Conservation (phyloP, 306 rosid genomes). For the Quillaja saponaria region DNA sequence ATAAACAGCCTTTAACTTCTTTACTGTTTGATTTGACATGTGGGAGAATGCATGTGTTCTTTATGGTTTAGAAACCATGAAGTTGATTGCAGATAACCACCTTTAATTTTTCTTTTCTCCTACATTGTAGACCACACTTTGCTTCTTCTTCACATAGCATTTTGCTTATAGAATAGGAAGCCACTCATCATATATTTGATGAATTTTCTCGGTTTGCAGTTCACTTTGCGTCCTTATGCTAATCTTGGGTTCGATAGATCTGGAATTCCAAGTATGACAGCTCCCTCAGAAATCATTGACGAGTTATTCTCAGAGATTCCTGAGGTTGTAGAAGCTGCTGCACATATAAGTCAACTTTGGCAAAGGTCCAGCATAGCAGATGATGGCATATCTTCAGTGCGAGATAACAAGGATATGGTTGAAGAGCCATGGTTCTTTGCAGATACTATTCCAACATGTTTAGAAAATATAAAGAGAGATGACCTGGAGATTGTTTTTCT, state of each 20-base stretch:
- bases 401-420: slow-evolving; percentile 39
- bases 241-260: slow-evolving; percentile 82
- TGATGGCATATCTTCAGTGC: slow-evolving; percentile 36
- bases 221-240: slow-evolving; percentile 79
- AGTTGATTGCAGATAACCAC: too few relatives aligned
- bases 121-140: too few relatives aligned
- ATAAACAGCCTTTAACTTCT: too few relatives aligned
- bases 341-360: slow-evolving; percentile 67
- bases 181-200: slow-evolving; percentile 19
- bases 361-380: slow-evolving; percentile 37
- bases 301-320: slow-evolving; percentile 78
- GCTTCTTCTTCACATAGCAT: too few relatives aligned
- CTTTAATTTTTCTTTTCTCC: too few relatives aligned
- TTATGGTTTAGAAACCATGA: too few relatives aligned
- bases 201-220: slow-evolving; percentile 47
- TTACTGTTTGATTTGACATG: too few relatives aligned
- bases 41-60: too few relatives aligned
- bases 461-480: slow-evolving; percentile 79
- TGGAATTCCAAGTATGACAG: slow-evolving; percentile 50
- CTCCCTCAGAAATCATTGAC: slow-evolving; percentile 54
- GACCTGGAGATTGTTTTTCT: slow-evolving; percentile 95
- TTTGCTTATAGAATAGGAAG: too few relatives aligned
- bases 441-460: slow-evolving; percentile 63
- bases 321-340: slow-evolving; percentile 71
- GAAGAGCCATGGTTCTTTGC: slow-evolving; percentile 84